Base-by-base conservation (phyloP, 2,329 filamentous ascomycete genomes). In the Fusarium sambucinum region DNA sequence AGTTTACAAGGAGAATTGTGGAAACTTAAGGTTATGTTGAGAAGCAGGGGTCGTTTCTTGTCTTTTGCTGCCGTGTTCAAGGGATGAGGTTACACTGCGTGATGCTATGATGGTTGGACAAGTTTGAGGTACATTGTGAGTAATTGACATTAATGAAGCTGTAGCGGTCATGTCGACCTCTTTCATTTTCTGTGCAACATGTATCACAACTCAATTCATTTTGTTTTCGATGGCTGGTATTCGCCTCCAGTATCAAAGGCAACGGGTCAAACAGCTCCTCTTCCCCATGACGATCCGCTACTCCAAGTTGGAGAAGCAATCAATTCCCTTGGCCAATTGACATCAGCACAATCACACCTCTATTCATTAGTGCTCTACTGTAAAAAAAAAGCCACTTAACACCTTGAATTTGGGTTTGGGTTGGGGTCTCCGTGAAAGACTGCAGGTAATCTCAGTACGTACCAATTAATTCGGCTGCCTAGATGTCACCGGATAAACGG, bases 401-500 rank as follows among this genome's bases (percentile, higher is more conserved):
- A 51, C 35, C 23, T 59, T 37, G 19, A 62, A 63, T 41, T 63
- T 63, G 58, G 19, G 37, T 25, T 40, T 23, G 41, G 29, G n/a
- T n/a, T 55, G 25, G n/a, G 29, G 30, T 37, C 14, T 16, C n/a
- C 10, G 27, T 27, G 6, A 8, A 27, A 27, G 27, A 8, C 27
- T 27, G 27, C 27, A 27, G 25, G 25, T 25, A 25, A 25, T 25
- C 4, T 27, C 27, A n/a, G 17, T 64, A 64, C 59, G 61, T 64
- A 59, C 40, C 45, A 6, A 41, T 64, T 64, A 33, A 64, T 64
- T 64, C 61, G 59, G 61, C 59, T 64, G 61, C 61, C 61, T 64
- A 64, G 64, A 64, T 53, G 53, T 64, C 40, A 53, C 64, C 61
- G 61, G 61, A 29, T 64, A 64, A 64, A 19, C 61, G 61, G 61